Conservation (phyloP, 192 early-diverging fungal species). For the Backusella mclennaniae region DNA sequence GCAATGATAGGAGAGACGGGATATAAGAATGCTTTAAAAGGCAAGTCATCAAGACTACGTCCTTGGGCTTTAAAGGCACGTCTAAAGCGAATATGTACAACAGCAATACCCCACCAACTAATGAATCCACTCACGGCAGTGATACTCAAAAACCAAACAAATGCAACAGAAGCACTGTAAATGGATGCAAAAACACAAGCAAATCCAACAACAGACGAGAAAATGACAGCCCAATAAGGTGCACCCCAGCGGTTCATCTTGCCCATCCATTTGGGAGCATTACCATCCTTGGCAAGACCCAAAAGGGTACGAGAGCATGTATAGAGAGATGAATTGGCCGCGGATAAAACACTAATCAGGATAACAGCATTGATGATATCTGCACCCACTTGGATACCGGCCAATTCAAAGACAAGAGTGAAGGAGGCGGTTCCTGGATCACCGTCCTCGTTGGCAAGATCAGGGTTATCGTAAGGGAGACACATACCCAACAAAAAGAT, state of each 20-base stretch:
- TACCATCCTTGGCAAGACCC: constrained; percentile 72
- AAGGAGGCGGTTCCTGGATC: constrained; percentile 59
- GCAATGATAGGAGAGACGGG: constrained; percentile 68
- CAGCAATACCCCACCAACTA: constrained; percentile 77
- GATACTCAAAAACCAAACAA: constrained; percentile 57
- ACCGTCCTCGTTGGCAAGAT: constrained; percentile 47
- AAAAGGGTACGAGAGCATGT: constrained; percentile 75
- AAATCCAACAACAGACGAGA: constrained; percentile 52
- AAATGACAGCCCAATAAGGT: constrained; percentile 51
- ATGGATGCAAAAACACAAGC: constrained; percentile 51
- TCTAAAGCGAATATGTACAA: constrained; percentile 80
- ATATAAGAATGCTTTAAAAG: constrained; percentile 64
- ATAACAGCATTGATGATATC: constrained; percentile 69
- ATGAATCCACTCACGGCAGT: constrained; percentile 75
- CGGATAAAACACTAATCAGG: constrained; percentile 60
- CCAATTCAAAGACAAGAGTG: constrained; percentile 57
- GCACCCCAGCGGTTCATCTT: constrained; percentile 56
- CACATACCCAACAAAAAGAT: constrained; percentile 81
- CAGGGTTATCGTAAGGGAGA: constrained; percentile 59
- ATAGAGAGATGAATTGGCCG: constrained; percentile 80
- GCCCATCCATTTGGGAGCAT: constrained; percentile 63
- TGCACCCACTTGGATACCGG: constrained; percentile 57
- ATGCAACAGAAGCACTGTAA: constrained; percentile 46
- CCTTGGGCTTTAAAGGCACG: constrained; percentile 71
- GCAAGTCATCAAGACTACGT: constrained; percentile 56